Percentiles rank a stretch among this genome's conserved stretches.
phyloP scores from a whole-genome alignment of 208 protist genomes.

The Leishmania arabica region DNA sequence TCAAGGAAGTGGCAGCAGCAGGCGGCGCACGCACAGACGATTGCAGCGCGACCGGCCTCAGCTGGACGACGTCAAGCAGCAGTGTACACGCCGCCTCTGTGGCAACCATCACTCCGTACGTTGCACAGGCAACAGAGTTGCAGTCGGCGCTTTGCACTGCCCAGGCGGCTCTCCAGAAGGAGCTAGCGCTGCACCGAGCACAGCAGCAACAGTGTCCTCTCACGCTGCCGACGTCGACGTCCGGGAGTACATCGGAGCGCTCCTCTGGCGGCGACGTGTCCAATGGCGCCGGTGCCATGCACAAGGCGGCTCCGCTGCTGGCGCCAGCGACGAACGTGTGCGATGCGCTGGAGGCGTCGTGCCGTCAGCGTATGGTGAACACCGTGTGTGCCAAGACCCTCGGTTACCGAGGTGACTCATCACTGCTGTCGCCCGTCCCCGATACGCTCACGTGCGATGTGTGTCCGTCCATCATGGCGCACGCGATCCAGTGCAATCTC shows the following conservation, averaged over 20 bases:
- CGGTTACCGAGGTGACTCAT: background rate
- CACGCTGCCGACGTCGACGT: background rate
- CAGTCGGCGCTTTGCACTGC: conserved; percentile 8
- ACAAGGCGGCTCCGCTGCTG: background rate
- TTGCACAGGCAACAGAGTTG: background rate
- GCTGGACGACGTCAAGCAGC: background rate
- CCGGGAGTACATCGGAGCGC: background rate
- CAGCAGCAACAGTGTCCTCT: background rate
- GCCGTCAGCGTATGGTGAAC: conserved; percentile 14
- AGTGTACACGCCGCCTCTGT: background rate
- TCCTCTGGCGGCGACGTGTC: background rate
- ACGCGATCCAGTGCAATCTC: conserved; percentile 50
- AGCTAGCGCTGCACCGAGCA: background rate
- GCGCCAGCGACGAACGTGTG: conserved; percentile 8
- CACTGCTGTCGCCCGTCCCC: background rate
- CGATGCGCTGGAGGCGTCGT: conserved; percentile 15
- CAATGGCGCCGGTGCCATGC: background rate
- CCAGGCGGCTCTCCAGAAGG: background rate
- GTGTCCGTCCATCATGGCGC: conserved; percentile 46
- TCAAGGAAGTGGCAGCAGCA: background rate
- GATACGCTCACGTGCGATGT: conserved; percentile 22
- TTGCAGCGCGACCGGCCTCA: background rate
- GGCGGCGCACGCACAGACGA: background rate
- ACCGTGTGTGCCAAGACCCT: background rate
- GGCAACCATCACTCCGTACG: conserved; percentile 9